Evolutionary conservation across 2,329 filamentous ascomycete genomes (phyloP).

Genomic region (Endoconidiophora polonica): DNA sequence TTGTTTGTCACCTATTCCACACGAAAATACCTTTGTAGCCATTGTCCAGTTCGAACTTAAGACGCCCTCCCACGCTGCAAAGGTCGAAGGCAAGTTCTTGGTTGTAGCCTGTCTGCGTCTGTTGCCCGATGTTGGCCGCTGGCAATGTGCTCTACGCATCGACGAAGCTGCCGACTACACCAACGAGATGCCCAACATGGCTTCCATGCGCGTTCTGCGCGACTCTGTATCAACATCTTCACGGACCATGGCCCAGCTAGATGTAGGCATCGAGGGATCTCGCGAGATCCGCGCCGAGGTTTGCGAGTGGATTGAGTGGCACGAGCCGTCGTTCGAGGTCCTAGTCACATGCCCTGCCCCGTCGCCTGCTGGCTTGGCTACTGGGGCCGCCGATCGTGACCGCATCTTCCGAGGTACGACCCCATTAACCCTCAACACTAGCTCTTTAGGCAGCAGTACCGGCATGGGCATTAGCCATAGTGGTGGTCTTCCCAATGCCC

Average conservation of each 20-base stretch:
- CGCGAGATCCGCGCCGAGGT: conserved; percentile 13
- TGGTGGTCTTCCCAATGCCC: not conserved
- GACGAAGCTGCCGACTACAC: conserved; percentile 10
- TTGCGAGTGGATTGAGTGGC: conserved; percentile 12
- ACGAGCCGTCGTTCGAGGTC: conserved; percentile 10
- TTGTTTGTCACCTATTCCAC: conserved; percentile 10
- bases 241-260: conserved; percentile 7
- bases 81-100: conserved; percentile 10
- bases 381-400: not conserved
- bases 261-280: conserved; percentile 10
- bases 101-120: conserved; percentile 10
- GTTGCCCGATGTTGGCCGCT: conserved; percentile 5
- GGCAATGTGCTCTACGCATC: conserved; percentile 11
- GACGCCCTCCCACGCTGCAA: conserved; percentile 10
- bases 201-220: not conserved
- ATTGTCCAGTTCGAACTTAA: conserved; percentile 10
- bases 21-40: conserved; percentile 10
- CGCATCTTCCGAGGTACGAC: conserved; percentile 7
- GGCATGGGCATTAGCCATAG: not conserved
- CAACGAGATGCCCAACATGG: conserved; percentile 10
- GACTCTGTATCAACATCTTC: conserved; percentile 2
- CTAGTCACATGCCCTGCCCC: conserved; percentile 7
- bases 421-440: conserved; percentile 5
- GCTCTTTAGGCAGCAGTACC: not conserved
- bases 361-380: not conserved